Base-by-base conservation (phyloP, 164 flowering plant species). In the Magnolia sinica region DNA sequence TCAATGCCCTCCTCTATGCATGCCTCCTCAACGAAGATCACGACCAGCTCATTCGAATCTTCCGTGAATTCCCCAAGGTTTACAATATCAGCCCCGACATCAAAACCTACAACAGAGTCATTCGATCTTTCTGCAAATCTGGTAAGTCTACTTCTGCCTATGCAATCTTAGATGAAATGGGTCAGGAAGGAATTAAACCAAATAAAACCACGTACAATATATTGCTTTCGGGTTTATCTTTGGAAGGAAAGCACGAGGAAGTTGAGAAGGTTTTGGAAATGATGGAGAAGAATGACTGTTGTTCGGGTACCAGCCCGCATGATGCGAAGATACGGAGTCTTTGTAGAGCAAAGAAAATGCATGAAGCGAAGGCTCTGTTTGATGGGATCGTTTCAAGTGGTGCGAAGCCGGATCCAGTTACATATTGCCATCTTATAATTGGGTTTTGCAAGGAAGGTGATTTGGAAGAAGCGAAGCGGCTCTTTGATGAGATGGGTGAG, bases 371-470 rank as follows among this genome's bases (percentile, higher is more conserved):
- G 84, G 91, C 85, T 2, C 79, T 93, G 83, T 70, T 90, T 61
- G 89, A 89, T 10, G 91, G 84, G 64, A 86, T 93, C 81, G 16
- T 83, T 73, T 76, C 86, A 7, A 86, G 83, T 55, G 87, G 91
- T 4, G 83, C 87, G 85, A 87, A 88, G 82, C 90, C 91, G 8
- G 90, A 95, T 84, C n/a, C 81, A 0, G 88, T 50, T 22, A 89
- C 91, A 4, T 95, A 87, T 77, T 11, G 52, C 18, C 83, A 87
- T 79, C 81, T 95, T 83, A 90, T 95, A 80, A 83, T 83, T 80
- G 98, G 98, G 79, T 90, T 92, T 64, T 87, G 89, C 27, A 87
- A 73, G 76, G 96, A 91, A 81, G 93, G 91, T n/a, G 78, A 88
- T 70, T 73, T 90, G 80, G 93, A 93, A 50, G 90, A 89, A 77